Evolutionary conservation across 441 rosid genomes (phyloP), one percentile per base, ranked within the genome.

Genomic region (Daphne laureola): DNA sequence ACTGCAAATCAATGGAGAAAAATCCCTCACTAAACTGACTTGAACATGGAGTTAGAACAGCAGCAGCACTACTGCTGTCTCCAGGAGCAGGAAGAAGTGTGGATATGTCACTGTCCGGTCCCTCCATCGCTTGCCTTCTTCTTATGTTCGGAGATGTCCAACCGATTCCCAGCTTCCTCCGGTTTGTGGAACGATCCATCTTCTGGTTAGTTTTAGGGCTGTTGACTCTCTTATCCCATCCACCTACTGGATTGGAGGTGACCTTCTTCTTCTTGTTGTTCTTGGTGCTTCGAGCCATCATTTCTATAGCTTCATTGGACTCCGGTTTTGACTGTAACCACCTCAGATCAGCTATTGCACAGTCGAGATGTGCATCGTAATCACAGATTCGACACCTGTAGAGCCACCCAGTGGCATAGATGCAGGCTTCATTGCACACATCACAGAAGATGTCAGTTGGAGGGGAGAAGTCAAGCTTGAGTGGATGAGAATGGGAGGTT

Each of bases 1-100:
- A 71, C 1, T 66, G 67, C 62, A 83, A 50, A 66, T 83, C 86
- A 7, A 78, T 76, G 0, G 84, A 80, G 61, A 83, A 83, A 55
- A 55, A 78, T 0, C 71, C 45, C 13, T 77, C 83, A 47, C 78
- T 83, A 48, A 70, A 67, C 49, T 78, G 90, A 31, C 38, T 31
- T 48, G 52, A 64, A 62, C 90, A 80, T 8, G 70, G 67, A 31
- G 38, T 31, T 31, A 9, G 4, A 31, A 31, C 9, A 1, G 70
- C 46, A 21, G 65, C 49, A 1, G 70, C 46, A 21, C 64, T 44
- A 63, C 64, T 61, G 49, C 61, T 12, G 38, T 76, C 81, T 58
- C 44, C 72, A 4, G 73, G 75, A 59, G 41, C 70, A 4, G 73
- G 75, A 59, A 64, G 1, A 40, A 55, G 41, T 43, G 43, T 58